Conservation (phyloP, 495 filamentous ascomycete genomes). For the Achaetomiella virescens region DNA sequence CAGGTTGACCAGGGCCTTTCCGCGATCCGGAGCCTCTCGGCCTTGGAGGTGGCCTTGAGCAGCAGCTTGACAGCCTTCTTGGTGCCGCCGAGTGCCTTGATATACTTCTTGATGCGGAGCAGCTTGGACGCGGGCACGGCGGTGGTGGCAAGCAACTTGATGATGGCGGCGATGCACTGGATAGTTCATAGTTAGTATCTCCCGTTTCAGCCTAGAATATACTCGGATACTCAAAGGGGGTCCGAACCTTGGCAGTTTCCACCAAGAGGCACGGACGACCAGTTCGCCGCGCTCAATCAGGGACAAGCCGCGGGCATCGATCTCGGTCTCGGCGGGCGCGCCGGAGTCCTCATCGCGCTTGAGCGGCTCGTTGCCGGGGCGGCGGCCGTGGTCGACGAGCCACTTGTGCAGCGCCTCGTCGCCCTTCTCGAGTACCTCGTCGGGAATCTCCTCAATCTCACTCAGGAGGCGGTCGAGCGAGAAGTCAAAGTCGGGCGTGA, state of each 20-base stretch:
- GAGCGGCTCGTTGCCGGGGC: not conserved
- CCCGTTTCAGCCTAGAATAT: too few species aligned
- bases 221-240: too few species aligned
- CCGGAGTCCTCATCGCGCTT: conserved; percentile 1
- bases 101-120: conserved; percentile 23
- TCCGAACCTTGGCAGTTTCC: conserved; percentile 6
- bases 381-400: conserved; percentile 13
- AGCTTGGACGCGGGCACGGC: conserved; percentile 21
- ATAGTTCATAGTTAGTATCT: not conserved
- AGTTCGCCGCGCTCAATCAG: conserved; percentile 6
- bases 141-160: conserved; percentile 12
- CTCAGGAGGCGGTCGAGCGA: conserved; percentile 10
- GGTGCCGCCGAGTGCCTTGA: conserved; percentile 18
- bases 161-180: conserved; percentile 16
- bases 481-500: conserved; percentile 13
- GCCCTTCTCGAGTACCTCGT: conserved; percentile 15
- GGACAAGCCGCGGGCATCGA: not conserved
- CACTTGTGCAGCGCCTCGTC: conserved; percentile 17
- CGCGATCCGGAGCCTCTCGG: conserved; percentile 16
- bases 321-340: not conserved
- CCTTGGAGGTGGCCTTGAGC: conserved; percentile 12
- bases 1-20: conserved; percentile 11
- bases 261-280: not conserved
- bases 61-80: conserved; percentile 18
- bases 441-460: conserved; percentile 15